These are phyloP conservation scores for Trichomonas tenax DNA, from an alignment of 208 protist species.

Conservation along the genomic window DNA sequence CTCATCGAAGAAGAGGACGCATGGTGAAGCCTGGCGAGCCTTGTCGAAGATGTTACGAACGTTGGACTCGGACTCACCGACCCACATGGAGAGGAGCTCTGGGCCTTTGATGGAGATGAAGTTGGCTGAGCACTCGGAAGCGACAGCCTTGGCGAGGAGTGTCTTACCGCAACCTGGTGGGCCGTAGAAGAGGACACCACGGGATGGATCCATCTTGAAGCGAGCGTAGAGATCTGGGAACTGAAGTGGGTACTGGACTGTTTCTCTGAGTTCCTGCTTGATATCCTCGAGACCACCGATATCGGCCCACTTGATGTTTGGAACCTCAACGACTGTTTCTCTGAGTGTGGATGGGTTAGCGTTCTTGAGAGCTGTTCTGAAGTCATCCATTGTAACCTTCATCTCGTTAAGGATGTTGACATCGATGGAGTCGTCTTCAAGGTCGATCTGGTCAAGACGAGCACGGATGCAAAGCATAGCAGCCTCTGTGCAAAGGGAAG, in stretches of 20 bases:
- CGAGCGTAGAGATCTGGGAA: conserved; percentile 96
- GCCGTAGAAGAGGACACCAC: conserved; percentile 82
- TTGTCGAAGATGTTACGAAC: conserved; percentile 69
- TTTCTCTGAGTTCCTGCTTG: conserved; percentile 92
- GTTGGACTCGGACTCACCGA: conserved; percentile 57
- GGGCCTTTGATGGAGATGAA: conserved; percentile 98
- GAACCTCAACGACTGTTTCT: conserved; percentile 91
- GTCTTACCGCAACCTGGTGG: conserved; percentile 97
- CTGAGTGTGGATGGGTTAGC: conserved; percentile 90
- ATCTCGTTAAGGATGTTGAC: not conserved
- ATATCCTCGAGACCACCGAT: conserved; percentile 94
- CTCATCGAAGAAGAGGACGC: conserved; percentile 62
- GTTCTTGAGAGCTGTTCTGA: conserved; percentile 68
- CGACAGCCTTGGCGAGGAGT: conserved; percentile 83
- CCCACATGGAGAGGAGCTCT: conserved; percentile 59
- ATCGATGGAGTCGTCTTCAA: conserved; percentile 17
- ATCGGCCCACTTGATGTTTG: conserved; percentile 95
- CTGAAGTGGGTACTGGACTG: conserved; percentile 96
- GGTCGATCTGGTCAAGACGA: conserved; percentile 70
- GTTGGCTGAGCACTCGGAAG: conserved; percentile 96
- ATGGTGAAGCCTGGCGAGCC: conserved; percentile 58
- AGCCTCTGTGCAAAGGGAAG: conserved; percentile 95
- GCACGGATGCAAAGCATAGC: conserved; percentile 98
- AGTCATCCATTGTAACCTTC: conserved; percentile 65
- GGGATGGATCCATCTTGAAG: conserved; percentile 89